These are phyloP conservation scores for Tylopilus subfusipes DNA, from an alignment of 768 basidiomycete species.

Conservation along the genomic window DNA sequence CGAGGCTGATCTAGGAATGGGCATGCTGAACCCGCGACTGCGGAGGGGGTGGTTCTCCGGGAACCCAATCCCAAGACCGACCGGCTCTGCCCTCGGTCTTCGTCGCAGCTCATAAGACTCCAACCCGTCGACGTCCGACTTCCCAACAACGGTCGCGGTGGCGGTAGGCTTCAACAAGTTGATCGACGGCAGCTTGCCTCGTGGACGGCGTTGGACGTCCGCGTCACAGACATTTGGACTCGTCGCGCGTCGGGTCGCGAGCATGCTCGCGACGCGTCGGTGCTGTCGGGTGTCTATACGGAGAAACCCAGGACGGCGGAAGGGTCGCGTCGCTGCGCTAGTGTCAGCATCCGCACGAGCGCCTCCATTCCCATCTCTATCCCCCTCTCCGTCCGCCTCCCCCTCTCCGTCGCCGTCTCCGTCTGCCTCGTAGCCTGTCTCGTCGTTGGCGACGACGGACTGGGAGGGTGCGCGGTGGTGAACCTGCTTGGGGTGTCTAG, in stretches of 20 bases:
- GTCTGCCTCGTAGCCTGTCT: conserved; percentile 27
- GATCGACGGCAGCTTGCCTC: background rate
- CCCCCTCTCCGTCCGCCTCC: background rate
- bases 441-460: conserved; percentile 6
- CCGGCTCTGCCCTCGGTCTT: conserved; percentile 6
- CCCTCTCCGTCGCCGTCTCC: conserved; percentile 5
- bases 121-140: background rate
- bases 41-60: conserved; percentile 23
- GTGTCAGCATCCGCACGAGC: background rate
- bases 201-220: background rate
- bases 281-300: conserved; percentile 27
- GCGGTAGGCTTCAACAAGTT: background rate
- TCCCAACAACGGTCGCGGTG: background rate
- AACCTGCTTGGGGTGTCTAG: background rate
- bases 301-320: conserved; percentile 15
- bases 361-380: no score
- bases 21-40: conserved; percentile 20
- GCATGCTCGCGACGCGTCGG: conserved; percentile 25
- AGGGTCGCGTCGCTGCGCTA: background rate
- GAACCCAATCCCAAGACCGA: conserved; percentile 28
- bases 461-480: background rate
- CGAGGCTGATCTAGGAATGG: conserved; percentile 1
- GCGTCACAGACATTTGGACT: background rate
- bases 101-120: conserved; percentile 17
- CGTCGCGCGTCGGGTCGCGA: conserved; percentile 10